Percentiles rank a stretch among this genome's conserved stretches.
Evolutionary conservation across 2,329 filamentous ascomycete genomes (phyloP).

Genomic region (Colletotrichum tabaci): DNA sequence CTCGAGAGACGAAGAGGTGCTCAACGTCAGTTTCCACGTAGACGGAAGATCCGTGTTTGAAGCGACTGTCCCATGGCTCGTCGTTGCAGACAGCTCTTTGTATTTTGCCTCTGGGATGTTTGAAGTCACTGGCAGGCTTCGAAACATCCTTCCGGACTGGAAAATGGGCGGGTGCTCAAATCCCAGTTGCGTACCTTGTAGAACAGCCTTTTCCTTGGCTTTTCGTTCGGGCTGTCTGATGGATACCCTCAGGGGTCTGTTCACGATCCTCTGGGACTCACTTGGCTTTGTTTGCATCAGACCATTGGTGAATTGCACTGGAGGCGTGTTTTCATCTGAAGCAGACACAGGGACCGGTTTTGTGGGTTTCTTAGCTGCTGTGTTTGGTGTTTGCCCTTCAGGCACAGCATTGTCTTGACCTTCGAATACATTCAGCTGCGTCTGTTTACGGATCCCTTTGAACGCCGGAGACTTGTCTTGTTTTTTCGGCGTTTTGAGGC

Average conservation of each 20-base stretch:
- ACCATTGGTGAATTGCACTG: background rate
- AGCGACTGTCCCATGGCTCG: background rate
- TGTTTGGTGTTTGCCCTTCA: background rate
- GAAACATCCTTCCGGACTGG: conserved; percentile 16
- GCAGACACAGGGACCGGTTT: background rate
- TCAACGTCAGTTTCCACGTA: conserved; percentile 48
- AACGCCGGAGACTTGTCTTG: background rate
- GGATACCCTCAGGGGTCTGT: conserved; percentile 29
- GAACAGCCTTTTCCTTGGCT: conserved; percentile 42
- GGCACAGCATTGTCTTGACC: background rate
- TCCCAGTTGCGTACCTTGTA: background rate
- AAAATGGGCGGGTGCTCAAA: conserved; percentile 16
- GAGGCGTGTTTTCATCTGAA: background rate
- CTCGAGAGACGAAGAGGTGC: conserved; percentile 51
- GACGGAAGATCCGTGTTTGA: conserved; percentile 48
- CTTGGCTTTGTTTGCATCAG: background rate
- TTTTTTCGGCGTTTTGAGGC: conserved; percentile 9
- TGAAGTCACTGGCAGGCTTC: conserved; percentile 8
- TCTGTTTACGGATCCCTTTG: conserved; percentile 13
- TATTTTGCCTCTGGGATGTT: background rate
- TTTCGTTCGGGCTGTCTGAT: conserved; percentile 41
- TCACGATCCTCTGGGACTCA: background rate
- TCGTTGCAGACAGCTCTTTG: conserved; percentile 3
- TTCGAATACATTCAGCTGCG: background rate
- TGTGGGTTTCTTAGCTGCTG: background rate